Conservation (phyloP, 2,329 filamentous ascomycete genomes). For the Xylariales sp. region DNA sequence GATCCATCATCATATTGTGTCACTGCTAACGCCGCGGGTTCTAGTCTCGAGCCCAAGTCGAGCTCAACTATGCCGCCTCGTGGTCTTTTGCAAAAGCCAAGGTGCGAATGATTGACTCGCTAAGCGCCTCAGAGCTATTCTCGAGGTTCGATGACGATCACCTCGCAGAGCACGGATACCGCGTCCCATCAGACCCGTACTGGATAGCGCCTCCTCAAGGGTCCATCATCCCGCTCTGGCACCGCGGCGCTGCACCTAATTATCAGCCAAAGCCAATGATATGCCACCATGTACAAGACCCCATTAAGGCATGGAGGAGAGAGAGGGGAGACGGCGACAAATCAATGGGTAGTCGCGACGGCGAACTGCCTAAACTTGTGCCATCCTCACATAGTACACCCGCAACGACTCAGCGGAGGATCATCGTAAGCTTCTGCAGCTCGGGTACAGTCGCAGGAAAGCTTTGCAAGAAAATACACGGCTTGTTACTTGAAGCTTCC, state of each 20-base stretch:
- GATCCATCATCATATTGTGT: too few relatives aligned
- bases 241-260: constrained; percentile 20
- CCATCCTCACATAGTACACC: too few relatives aligned
- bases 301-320: constrained; percentile 20
- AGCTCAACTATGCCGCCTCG: constrained; percentile 21
- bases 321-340: too few relatives aligned
- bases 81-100: constrained; percentile 17
- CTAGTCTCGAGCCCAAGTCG: constrained; percentile 17
- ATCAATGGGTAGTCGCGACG: too few relatives aligned
- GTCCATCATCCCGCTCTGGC: constrained; percentile 21
- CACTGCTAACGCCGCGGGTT: too few relatives aligned
- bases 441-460: too few relatives aligned
- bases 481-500: too few relatives aligned
- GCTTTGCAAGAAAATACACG: too few relatives aligned
- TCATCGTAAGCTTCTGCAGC: too few relatives aligned
- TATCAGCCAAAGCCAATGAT: constrained; percentile 25
- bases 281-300: constrained; percentile 18
- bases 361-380: too few relatives aligned
- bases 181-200: constrained; percentile 19
- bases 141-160: constrained; percentile 19
- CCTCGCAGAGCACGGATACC: constrained; percentile 14
- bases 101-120: constrained; percentile 18
- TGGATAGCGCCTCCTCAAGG: constrained; percentile 22
- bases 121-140: constrained; percentile 20
- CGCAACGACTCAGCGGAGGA: too few relatives aligned